phyloP scores from a whole-genome alignment of 495 filamentous ascomycete species.

The Opeltia flavorubescens region DNA sequence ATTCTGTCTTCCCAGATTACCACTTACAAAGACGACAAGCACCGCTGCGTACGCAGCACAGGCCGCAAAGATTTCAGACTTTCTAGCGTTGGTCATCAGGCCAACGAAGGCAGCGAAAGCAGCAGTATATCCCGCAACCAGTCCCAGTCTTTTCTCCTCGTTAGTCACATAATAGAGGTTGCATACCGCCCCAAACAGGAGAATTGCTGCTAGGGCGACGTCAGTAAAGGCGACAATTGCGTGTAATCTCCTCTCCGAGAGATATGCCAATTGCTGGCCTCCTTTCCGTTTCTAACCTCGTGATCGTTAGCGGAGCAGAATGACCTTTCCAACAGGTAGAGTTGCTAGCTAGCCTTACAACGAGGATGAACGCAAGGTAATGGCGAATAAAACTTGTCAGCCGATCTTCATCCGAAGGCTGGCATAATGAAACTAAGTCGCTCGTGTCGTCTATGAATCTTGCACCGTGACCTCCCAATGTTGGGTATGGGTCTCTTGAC shows the following conservation, averaged over 20 bases:
- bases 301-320: not conserved
- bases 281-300: not conserved
- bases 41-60: conserved; percentile 15
- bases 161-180: conserved; percentile 5
- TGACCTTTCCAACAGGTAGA: too few species aligned
- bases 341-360: not conserved
- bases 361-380: not conserved
- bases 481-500: not conserved
- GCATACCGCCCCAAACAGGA: conserved; percentile 14
- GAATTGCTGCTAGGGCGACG: conserved; percentile 6
- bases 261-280: not conserved
- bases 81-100: conserved; percentile 16
- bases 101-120: conserved; percentile 13
- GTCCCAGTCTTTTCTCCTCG: not conserved
- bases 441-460: not conserved
- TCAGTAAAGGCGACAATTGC: not conserved
- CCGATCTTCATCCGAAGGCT: not conserved
- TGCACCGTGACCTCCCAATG: not conserved
- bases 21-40: conserved; percentile 8
- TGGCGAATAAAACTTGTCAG: not conserved
- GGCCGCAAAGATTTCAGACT: conserved; percentile 14
- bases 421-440: not conserved
- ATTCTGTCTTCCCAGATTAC: not conserved
- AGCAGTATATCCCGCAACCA: conserved; percentile 13
- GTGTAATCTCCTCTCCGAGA: not conserved